These are phyloP conservation scores for Colletotrichum trifolii DNA, from an alignment of 2,329 filamentous ascomycete species.

Conservation along the genomic window DNA sequence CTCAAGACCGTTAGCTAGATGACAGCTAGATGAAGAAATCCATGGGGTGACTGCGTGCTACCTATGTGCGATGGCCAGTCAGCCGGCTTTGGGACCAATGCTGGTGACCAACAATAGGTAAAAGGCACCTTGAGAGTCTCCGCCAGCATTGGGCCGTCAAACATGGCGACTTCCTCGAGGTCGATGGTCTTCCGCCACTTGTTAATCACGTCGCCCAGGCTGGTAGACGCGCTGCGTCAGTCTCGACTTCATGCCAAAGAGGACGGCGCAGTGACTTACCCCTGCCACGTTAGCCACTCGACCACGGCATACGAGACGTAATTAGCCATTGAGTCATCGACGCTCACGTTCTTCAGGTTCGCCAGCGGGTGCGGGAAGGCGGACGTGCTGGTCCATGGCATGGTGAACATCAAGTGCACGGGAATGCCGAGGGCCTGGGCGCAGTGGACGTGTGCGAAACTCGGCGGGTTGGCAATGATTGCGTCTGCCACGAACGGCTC, in stretches of 20 bases:
- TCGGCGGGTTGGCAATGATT: slow-evolving; percentile 59
- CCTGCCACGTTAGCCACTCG: slow-evolving; percentile 81
- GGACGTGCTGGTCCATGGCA: slow-evolving; percentile 80
- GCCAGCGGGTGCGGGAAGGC: slow-evolving; percentile 79
- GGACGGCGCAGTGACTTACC: slow-evolving; percentile 41
- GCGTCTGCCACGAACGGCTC: slow-evolving; percentile 56
- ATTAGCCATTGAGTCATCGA: slow-evolving; percentile 70
- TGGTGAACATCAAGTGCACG: slow-evolving; percentile 61
- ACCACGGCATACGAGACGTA: slow-evolving; percentile 77
- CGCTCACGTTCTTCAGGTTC: slow-evolving; percentile 67
- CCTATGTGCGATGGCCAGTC: slow-evolving; percentile 73
- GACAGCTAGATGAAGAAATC: neutral
- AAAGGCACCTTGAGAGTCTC: slow-evolving; percentile 75
- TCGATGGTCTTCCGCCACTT: slow-evolving; percentile 68
- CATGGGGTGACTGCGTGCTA: slow-evolving; percentile 36
- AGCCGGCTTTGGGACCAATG: slow-evolving; percentile 72
- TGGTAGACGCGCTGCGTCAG: neutral
- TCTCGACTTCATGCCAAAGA: neutral
- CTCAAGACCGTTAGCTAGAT: neutral
- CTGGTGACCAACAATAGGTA: slow-evolving; percentile 82
- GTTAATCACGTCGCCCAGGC: slow-evolving; percentile 32
- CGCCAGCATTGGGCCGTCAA: slow-evolving; percentile 77
- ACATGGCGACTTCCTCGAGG: slow-evolving; percentile 74
- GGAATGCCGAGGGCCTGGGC: slow-evolving; percentile 54
- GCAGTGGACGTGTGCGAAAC: slow-evolving; percentile 57